phyloP scores from a whole-genome alignment of 2,329 filamentous ascomycete species.

The Beauveria sp. region DNA sequence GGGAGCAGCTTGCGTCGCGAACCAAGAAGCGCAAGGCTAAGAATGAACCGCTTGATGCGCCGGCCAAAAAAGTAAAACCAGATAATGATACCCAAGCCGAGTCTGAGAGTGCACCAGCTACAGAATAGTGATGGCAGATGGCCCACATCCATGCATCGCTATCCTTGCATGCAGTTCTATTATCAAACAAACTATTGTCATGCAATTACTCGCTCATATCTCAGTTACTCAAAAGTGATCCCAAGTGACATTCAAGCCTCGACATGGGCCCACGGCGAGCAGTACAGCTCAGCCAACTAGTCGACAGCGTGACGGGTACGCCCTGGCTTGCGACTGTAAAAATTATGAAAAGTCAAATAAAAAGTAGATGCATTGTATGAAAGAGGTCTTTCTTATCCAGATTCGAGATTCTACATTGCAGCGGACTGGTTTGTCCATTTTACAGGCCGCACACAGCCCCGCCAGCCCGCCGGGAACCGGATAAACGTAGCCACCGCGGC shows the following conservation, averaged over 20 bases:
- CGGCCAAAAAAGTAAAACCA: slow-evolving; percentile 36
- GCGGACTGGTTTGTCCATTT: too few species aligned
- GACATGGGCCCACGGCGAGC: neutral
- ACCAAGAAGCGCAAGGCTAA: slow-evolving; percentile 42
- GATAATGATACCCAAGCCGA: slow-evolving; percentile 14
- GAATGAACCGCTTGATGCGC: slow-evolving; percentile 38
- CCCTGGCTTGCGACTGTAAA: too few species aligned
- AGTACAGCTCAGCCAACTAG: too few species aligned
- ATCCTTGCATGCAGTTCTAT: neutral
- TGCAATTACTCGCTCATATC: neutral
- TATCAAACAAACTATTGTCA: neutral
- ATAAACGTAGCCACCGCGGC: slow-evolving; percentile 7
- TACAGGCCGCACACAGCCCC: neutral
- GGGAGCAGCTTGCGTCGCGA: slow-evolving; percentile 37
- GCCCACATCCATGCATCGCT: neutral
- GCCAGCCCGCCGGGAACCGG: slow-evolving; percentile 9
- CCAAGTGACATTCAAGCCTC: neutral
- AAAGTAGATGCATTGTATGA: too few species aligned
- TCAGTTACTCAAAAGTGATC: neutral
- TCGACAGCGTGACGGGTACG: too few species aligned
- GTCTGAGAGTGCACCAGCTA: neutral
- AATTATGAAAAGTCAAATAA: too few species aligned
- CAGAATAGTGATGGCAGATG: neutral
- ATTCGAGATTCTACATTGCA: too few species aligned
- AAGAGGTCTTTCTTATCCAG: neutral